Evolutionary conservation across 495 filamentous ascomycete species (phyloP).

Genomic region (Penicillium fimorum): DNA sequence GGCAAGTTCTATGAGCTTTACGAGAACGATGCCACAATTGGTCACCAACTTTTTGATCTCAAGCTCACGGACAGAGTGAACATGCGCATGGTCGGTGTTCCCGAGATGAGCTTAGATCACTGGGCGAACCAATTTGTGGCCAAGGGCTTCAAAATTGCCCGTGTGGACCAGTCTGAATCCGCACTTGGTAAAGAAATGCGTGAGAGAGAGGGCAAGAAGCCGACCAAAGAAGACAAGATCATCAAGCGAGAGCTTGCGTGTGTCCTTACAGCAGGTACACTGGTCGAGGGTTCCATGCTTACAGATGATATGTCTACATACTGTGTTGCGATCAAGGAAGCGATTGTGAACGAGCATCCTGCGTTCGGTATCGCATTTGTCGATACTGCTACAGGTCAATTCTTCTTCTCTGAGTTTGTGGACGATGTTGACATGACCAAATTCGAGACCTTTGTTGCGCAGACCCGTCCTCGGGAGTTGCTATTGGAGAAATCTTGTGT

Average conservation of each 20-base stretch:
- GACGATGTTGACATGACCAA: conserved; percentile 95
- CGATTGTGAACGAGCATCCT: conserved; percentile 69
- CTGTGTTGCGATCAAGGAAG: conserved; percentile 95
- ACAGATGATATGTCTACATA: conserved; percentile 97
- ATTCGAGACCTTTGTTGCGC: conserved; percentile 96
- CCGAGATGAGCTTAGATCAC: conserved; percentile 82
- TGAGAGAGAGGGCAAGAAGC: conserved; percentile 66
- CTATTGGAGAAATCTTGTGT: conserved; percentile 85
- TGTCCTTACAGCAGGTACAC: conserved; percentile 86
- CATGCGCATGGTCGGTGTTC: conserved; percentile 97
- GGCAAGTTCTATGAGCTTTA: conserved; percentile 99
- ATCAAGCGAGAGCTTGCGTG: conserved; percentile 88
- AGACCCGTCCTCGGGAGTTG: conserved; percentile 85
- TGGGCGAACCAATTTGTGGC: conserved; percentile 95
- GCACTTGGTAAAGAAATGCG: conserved; percentile 98
- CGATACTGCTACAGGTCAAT: conserved; percentile 94
- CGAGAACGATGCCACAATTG: conserved; percentile 96
- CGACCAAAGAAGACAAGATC: conserved; percentile 76
- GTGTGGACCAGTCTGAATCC: conserved; percentile 94
- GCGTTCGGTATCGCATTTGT: conserved; percentile 92
- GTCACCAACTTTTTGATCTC: conserved; percentile 94
- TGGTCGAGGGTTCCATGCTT: conserved; percentile 94
- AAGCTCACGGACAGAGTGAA: conserved; percentile 98
- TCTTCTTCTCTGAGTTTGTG: conserved; percentile 84
- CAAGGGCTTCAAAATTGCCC: conserved; percentile 92